Base-by-base conservation (phyloP, 441 rosid species). In the Breynia disticha region DNA sequence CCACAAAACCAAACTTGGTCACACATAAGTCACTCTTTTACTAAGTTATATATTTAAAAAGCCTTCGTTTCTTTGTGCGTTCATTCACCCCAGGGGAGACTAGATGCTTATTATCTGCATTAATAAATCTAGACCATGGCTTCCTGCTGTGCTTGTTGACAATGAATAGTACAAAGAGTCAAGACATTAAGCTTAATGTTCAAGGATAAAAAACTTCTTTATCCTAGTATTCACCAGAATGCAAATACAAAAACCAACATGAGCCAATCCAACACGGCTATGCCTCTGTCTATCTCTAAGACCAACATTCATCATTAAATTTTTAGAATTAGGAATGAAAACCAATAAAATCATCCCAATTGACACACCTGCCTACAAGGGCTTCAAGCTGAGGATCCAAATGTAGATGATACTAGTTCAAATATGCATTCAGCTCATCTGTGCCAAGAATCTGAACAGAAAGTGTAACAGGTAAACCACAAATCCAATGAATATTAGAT, bases 101-200 rank as follows among this genome's bases (percentile, higher is more conserved):
- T 55, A 91, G 66, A 76, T 87, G 96, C 61, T 84, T 90, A 76
- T 91, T 91, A 49, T 87, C 95, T 41, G 69, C 75, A 67, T 74
- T 91, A 39, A 87, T 79, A 74, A 91, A 91, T 73, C 83, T 91
- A 9, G 87, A 50, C 96, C 94, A 91, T 39, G 94, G 95, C 74
- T 85, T 90, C 67, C 90, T 82, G 64, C 89, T 83, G 65, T 87
- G 98, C 73, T 96, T 91, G 67, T 1, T 45, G 35, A 46, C 13
- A 15, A 11, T 41, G 44, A 15, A 15, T 41, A 3, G 4, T 9
- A 41, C 13, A 41, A 41, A 41, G 10, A 15, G 0, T 11, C 3
- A 41, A 11, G 44, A 41, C 3, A 15, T 11, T 9, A 15, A 41
- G 13, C 13, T 41, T 11, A 41, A 28, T 28, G 35, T 28, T 28